Conservation (phyloP, 805 yeast genomes). For the Saturnispora diversa region DNA sequence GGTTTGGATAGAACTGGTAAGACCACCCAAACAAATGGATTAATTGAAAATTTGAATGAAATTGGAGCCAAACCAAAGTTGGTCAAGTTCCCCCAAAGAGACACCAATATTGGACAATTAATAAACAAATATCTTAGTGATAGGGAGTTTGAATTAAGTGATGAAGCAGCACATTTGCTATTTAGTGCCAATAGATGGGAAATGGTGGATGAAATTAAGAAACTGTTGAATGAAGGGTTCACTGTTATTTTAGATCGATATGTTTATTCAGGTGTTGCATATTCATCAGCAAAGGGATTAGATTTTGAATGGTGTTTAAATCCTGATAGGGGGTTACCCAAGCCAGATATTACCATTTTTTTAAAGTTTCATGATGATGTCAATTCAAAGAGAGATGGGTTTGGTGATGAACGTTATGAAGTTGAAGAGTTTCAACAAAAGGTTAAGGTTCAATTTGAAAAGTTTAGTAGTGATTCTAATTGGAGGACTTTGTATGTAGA, state of each 20-base stretch:
- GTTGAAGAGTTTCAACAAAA: constrained; percentile 58
- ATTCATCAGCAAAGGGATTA: constrained; percentile 77
- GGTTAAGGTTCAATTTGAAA: constrained; percentile 55
- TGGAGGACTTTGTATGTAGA: constrained; percentile 55
- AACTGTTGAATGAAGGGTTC: constrained; percentile 42
- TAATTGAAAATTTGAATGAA: constrained; percentile 28
- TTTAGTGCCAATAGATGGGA: constrained; percentile 98
- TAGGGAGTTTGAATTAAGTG: constrained; percentile 44
- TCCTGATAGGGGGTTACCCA: constrained; percentile 80
- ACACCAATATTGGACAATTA: constrained; percentile 71
- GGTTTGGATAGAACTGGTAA: constrained; percentile 96
- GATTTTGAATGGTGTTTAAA: constrained; percentile 67
- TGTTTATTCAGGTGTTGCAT: constrained; percentile 88
- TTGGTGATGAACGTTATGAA: constrained; percentile 94
- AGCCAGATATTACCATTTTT: constrained; percentile 78
- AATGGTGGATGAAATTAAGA: constrained; percentile 38
- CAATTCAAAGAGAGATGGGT: constrained; percentile 54
- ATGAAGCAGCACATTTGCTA: constrained; percentile 76
- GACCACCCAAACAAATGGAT: constrained; percentile 61
- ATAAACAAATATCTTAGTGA: constrained; percentile 66
- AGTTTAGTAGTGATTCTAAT: constrained; percentile 25
- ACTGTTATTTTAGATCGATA: constrained; percentile 73
- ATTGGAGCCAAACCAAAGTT: constrained; percentile 35
- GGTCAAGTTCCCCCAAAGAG: constrained; percentile 81
- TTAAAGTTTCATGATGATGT: constrained; percentile 49